phyloP scores from a whole-genome alignment of 1,284 basidiomycete species.

The Phellopilus nigrolimitatus region DNA sequence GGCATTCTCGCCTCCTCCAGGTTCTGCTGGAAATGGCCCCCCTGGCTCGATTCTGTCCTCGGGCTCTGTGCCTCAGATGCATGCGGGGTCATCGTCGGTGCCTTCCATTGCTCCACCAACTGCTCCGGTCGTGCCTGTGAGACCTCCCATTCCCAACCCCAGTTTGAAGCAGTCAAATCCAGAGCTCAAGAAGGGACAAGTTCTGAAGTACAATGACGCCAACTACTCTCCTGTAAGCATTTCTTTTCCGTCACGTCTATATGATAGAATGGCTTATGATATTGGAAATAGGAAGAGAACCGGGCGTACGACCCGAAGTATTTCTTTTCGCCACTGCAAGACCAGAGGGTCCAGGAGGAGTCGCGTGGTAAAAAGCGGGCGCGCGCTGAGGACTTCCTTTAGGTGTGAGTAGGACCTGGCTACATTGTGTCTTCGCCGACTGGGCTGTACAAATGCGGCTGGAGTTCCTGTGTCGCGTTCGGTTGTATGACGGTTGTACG shows the following conservation, averaged over 20 bases:
- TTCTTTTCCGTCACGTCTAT: background rate
- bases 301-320: conserved; percentile 75
- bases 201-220: conserved; percentile 70
- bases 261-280: conserved; percentile 9
- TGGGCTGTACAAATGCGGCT: background rate
- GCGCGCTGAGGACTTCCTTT: conserved; percentile 74
- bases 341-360: conserved; percentile 41
- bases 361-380: conserved; percentile 72
- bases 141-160: conserved; percentile 53
- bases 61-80: background rate
- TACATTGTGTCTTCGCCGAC: conserved; percentile 3
- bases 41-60: background rate
- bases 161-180: conserved; percentile 59
- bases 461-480: background rate
- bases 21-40: conserved; percentile 18
- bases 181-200: conserved; percentile 71
- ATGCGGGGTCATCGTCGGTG: conserved; percentile 9
- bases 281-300: conserved; percentile 63
- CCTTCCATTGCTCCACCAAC: conserved; percentile 23
- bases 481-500: conserved; percentile 1
- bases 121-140: conserved; percentile 30
- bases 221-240: conserved; percentile 70
- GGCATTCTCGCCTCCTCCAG: conserved; percentile 25
- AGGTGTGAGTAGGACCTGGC: conserved; percentile 15
- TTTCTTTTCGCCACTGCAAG: conserved; percentile 40